phyloP scores from a whole-genome alignment of 805 yeast genomes.

The Candida pseudofarinosa region DNA sequence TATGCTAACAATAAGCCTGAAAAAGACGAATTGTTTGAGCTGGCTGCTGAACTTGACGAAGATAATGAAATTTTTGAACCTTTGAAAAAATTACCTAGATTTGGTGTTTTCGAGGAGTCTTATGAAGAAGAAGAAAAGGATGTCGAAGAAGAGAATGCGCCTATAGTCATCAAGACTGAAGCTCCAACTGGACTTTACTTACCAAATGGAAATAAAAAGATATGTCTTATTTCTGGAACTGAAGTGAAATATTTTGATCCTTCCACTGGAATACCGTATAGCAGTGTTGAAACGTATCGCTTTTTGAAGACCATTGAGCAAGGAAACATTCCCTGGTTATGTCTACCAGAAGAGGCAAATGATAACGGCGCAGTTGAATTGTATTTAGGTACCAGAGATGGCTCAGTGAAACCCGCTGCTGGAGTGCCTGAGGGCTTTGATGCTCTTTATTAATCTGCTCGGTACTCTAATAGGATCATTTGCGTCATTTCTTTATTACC shows the following conservation, averaged over 20 bases:
- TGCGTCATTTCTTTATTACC: not conserved
- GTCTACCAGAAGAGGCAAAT: constrained; percentile 46
- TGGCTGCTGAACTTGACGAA: constrained; percentile 31
- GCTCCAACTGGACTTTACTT: constrained; percentile 73
- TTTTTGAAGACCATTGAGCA: constrained; percentile 48
- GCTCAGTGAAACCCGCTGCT: constrained; percentile 63
- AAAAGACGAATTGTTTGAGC: constrained; percentile 29
- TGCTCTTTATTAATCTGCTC: constrained; percentile 6
- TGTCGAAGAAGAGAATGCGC: constrained; percentile 39
- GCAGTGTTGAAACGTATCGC: constrained; percentile 75
- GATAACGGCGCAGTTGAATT: constrained; percentile 47
- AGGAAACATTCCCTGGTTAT: constrained; percentile 52
- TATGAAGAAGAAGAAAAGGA: constrained; percentile 43
- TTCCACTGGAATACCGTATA: constrained; percentile 78
- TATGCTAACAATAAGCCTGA: constrained; percentile 31
- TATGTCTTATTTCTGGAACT: constrained; percentile 72
- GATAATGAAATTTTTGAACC: constrained; percentile 39
- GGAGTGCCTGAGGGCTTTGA: constrained; percentile 89
- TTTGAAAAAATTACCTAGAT: constrained; percentile 49
- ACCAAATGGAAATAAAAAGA: constrained; percentile 63
- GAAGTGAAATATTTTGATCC: constrained; percentile 88
- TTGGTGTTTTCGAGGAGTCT: constrained; percentile 52
- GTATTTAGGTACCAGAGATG: constrained; percentile 43
- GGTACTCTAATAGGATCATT: not conserved
- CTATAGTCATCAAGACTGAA: constrained; percentile 50